Evolutionary conservation across 345 rosid species (phyloP).

Genomic region (Zanthoxylum bungeanum): DNA sequence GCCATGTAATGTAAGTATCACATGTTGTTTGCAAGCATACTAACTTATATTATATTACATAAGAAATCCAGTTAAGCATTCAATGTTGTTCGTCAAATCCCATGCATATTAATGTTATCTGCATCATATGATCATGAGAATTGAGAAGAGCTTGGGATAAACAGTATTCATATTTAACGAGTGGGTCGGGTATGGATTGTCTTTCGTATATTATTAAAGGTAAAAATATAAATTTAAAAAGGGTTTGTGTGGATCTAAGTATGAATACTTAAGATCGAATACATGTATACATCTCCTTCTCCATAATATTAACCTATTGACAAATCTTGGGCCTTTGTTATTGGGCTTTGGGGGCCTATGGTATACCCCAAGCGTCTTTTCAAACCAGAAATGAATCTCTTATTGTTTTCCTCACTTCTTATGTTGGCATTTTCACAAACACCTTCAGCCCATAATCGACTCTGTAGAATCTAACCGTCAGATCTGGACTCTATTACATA

Average conservation of each 20-base stretch:
- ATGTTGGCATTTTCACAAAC: background rate
- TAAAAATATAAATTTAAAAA: no score
- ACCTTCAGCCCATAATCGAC: background rate
- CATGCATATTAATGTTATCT: no score
- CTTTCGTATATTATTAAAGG: no score
- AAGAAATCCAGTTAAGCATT: background rate
- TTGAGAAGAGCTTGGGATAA: no score
- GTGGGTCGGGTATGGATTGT: no score
- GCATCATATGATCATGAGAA: no score
- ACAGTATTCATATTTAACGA: no score
- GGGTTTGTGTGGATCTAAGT: no score
- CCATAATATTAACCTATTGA: no score
- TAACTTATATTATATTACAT: background rate
- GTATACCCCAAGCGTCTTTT: background rate
- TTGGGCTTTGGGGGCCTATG: background rate
- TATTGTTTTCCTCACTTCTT: background rate
- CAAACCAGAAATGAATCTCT: no score
- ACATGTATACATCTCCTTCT: no score
- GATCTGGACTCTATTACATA: background rate
- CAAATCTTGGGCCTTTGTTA: background rate
- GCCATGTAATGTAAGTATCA: background rate
- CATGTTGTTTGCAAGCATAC: background rate
- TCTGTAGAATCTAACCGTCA: background rate
- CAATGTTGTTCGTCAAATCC: background rate
- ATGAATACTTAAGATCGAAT: no score